Conservation (phyloP, 768 basidiomycete genomes). For the Leucocoprinus leucothites region DNA sequence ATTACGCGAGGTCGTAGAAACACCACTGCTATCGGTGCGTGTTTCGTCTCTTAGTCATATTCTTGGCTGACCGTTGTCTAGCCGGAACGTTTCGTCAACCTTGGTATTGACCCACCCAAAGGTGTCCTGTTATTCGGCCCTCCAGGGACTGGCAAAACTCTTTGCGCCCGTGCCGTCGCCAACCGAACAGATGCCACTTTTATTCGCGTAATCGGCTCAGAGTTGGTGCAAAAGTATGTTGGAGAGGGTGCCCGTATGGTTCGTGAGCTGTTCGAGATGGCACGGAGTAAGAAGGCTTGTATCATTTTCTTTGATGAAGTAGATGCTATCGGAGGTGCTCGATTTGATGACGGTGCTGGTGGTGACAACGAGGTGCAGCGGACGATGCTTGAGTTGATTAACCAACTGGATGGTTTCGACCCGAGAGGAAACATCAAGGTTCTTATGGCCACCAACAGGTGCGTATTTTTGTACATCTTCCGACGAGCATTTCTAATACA, state of each 20-base stretch:
- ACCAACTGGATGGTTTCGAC: conserved; percentile 98
- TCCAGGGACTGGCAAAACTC: conserved; percentile 97
- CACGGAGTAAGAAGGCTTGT: conserved; percentile 96
- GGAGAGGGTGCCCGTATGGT: conserved; percentile 99
- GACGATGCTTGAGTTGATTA: conserved; percentile 99
- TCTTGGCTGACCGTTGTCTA: conserved; percentile 30
- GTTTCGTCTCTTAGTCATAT: background rate
- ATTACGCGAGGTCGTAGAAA: conserved; percentile 96
- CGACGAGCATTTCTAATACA: too few species aligned
- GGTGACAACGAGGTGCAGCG: conserved; percentile 99
- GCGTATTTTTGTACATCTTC: conserved; percentile 23
- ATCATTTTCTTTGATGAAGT: conserved; percentile 99
- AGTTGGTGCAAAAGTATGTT: conserved; percentile 99
- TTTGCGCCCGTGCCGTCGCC: conserved; percentile 97
- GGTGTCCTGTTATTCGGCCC: conserved; percentile 95
- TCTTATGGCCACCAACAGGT: conserved; percentile 98
- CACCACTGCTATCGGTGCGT: conserved; percentile 87
- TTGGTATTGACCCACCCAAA: conserved; percentile 98
- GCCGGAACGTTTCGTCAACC: conserved; percentile 98
- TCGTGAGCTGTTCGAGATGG: conserved; percentile 98
- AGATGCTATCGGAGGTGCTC: conserved; percentile 96
- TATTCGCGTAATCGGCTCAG: conserved; percentile 98
- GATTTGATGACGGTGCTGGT: conserved; percentile 97
- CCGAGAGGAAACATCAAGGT: conserved; percentile 99
- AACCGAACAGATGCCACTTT: conserved; percentile 99